Conservation (phyloP, 1,284 basidiomycete species). For the Microbotryum violaceum region DNA sequence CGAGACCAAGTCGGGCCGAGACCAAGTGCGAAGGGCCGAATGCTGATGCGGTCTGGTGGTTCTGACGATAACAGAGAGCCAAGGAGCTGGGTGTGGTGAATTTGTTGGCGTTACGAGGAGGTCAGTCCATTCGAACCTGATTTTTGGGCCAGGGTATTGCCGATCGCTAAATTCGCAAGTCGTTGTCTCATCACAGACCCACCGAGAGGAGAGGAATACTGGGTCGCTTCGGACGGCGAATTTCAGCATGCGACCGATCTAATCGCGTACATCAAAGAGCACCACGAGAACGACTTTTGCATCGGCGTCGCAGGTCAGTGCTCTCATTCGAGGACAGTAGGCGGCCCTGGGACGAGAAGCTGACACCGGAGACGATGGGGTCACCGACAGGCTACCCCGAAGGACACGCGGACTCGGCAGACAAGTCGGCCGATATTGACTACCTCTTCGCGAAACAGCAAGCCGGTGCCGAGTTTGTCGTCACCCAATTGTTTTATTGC, state of each 20-base stretch:
- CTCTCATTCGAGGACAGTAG: neutral
- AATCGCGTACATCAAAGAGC: constrained; percentile 69
- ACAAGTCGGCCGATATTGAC: constrained; percentile 59
- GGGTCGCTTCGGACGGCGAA: constrained; percentile 81
- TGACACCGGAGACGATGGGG: constrained; percentile 34
- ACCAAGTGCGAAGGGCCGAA: too few relatives aligned
- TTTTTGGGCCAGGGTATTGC: too few relatives aligned
- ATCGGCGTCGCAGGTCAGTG: constrained; percentile 70
- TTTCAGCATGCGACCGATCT: constrained; percentile 86
- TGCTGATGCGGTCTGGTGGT: neutral
- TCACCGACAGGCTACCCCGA: constrained; percentile 58
- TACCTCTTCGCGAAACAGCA: constrained; percentile 83
- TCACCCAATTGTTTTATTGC: constrained; percentile 96
- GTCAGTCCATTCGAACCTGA: constrained; percentile 15
- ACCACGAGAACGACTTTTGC: constrained; percentile 85
- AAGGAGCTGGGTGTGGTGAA: constrained; percentile 88
- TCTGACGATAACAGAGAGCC: constrained; percentile 57
- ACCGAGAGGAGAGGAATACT: constrained; percentile 75
- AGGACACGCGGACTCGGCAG: constrained; percentile 48
- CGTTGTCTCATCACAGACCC: constrained; percentile 52
- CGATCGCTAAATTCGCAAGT: constrained; percentile 13
- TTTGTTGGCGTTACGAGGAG: constrained; percentile 83
- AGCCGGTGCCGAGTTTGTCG: constrained; percentile 79
- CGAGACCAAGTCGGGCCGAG: too few relatives aligned
- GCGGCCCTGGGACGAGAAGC: neutral